A percentile compares a stretch with the other conserved stretches of the same genome.
Evolutionary conservation across 257 asterid species (phyloP).

Genomic region (Solanum etuberosum): DNA sequence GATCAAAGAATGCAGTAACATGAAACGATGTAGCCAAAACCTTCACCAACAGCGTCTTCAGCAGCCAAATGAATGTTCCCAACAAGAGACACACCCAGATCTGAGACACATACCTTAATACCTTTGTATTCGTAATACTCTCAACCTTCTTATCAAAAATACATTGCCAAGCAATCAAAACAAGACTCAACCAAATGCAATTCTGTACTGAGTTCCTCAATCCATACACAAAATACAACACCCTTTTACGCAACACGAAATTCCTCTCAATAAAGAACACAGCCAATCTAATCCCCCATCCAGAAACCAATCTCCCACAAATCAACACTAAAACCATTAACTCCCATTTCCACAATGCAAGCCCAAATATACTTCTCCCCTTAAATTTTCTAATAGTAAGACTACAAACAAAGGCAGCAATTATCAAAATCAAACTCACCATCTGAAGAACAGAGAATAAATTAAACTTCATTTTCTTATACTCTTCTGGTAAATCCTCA

Average conservation of each 20-base stretch:
- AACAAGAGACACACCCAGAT: conserved; percentile 77
- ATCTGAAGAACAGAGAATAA: conserved; percentile 34
- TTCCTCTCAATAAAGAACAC: conserved; percentile 62
- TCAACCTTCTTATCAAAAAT: conserved; percentile 55
- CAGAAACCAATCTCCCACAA: conserved; percentile 71
- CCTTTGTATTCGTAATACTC: conserved; percentile 20
- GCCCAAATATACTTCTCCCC: conserved; percentile 9
- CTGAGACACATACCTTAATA: conserved; percentile 47
- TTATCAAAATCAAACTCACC: conserved; percentile 44
- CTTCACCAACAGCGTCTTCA: conserved; percentile 70
- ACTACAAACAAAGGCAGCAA: conserved; percentile 40
- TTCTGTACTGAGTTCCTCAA: conserved; percentile 76
- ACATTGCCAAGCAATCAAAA: conserved; percentile 70
- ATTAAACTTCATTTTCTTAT: conserved; percentile 49
- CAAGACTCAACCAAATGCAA: conserved; percentile 68
- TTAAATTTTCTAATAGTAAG: conserved; percentile 25
- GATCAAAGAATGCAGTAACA: conserved; percentile 69
- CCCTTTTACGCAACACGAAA: conserved; percentile 56
- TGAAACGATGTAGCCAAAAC: conserved; percentile 78
- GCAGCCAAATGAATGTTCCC: conserved; percentile 67
- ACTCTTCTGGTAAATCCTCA: conserved; percentile 71
- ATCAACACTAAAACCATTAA: conserved; percentile 63
- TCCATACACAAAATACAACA: conserved; percentile 75
- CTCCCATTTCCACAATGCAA: conserved; percentile 81
- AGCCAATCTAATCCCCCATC: conserved; percentile 61